Conservation (phyloP, 495 filamentous ascomycete species). For the Ramalina peruviana region DNA sequence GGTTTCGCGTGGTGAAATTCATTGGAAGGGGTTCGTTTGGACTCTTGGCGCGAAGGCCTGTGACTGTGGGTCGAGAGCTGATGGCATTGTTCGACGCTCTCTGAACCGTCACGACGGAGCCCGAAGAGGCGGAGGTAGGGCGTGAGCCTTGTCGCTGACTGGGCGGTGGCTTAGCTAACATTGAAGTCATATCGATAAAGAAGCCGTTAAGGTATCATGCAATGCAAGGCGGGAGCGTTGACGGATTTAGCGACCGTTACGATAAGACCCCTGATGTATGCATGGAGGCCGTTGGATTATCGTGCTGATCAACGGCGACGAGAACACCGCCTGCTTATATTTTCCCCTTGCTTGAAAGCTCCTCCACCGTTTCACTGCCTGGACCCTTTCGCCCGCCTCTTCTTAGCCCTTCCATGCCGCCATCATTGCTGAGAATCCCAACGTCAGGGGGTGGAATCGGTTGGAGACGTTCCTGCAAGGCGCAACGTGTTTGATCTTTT, state of each 20-base stretch:
- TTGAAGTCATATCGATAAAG: constrained; percentile 11
- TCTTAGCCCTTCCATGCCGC: too few relatives aligned
- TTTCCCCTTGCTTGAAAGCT: too few relatives aligned
- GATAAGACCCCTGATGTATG: neutral
- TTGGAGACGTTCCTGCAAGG: too few relatives aligned
- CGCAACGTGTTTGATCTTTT: too few relatives aligned
- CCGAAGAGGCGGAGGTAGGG: constrained; percentile 17
- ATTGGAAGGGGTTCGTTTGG: constrained; percentile 9
- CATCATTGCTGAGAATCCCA: too few relatives aligned
- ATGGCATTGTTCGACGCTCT: constrained; percentile 13
- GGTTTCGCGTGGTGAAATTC: constrained; percentile 1
- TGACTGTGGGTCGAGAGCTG: constrained; percentile 3
- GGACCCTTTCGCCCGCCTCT: too few relatives aligned
- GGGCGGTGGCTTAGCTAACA: constrained; percentile 13
- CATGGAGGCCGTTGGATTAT: neutral
- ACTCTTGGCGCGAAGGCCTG: constrained; percentile 14
- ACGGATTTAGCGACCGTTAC: neutral
- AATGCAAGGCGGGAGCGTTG: constrained; percentile 5
- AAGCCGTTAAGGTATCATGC: neutral
- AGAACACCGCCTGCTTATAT: too few relatives aligned
- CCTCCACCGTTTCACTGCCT: too few relatives aligned
- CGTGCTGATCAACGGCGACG: too few relatives aligned
- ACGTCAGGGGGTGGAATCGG: too few relatives aligned
- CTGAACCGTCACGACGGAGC: constrained; percentile 16
- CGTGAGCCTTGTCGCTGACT: constrained; percentile 12